Evolutionary conservation across 2,329 filamentous ascomycete genomes (phyloP).

Genomic region (Fusarium transvaalense): DNA sequence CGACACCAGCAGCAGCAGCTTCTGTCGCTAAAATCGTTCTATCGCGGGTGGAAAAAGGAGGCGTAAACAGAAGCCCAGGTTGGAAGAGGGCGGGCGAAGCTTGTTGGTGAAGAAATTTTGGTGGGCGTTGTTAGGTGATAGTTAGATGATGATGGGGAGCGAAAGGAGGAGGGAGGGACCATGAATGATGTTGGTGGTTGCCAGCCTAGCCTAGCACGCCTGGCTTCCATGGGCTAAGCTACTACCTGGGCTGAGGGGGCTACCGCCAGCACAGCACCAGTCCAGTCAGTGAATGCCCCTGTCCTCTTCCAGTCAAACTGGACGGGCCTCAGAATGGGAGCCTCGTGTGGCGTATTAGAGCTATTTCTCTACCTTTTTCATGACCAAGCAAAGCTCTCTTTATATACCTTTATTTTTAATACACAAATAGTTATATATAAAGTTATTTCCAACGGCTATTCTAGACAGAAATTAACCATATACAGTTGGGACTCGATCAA

Average conservation of each 20-base stretch:
- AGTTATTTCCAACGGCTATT: not conserved
- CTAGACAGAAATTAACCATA: not conserved
- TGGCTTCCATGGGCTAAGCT: slow-evolving; percentile 17
- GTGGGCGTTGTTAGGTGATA: slow-evolving; percentile 40
- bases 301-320: slow-evolving; percentile 30
- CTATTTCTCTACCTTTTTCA: not conserved
- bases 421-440: not conserved
- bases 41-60: slow-evolving; percentile 13
- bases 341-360: slow-evolving; percentile 38
- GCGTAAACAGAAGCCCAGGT: slow-evolving; percentile 6
- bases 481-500: not conserved
- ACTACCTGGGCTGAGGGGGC: slow-evolving; percentile 9
- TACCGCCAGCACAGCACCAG: slow-evolving; percentile 22
- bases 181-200: slow-evolving; percentile 37
- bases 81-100: slow-evolving; percentile 13
- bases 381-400: not conserved
- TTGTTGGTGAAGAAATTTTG: slow-evolving; percentile 40
- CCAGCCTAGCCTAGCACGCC: slow-evolving; percentile 23
- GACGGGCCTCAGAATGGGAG: slow-evolving; percentile 19
- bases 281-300: slow-evolving; percentile 23
- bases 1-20: slow-evolving; percentile 40
- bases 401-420: not conserved
- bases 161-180: slow-evolving; percentile 38
- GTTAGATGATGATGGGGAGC: slow-evolving; percentile 41
- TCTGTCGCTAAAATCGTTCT: slow-evolving; percentile 34